Evolutionary conservation across 2,329 filamentous ascomycete species (phyloP), one percentile per base, ranked within the genome.

Genomic region (Hortaea werneckii): DNA sequence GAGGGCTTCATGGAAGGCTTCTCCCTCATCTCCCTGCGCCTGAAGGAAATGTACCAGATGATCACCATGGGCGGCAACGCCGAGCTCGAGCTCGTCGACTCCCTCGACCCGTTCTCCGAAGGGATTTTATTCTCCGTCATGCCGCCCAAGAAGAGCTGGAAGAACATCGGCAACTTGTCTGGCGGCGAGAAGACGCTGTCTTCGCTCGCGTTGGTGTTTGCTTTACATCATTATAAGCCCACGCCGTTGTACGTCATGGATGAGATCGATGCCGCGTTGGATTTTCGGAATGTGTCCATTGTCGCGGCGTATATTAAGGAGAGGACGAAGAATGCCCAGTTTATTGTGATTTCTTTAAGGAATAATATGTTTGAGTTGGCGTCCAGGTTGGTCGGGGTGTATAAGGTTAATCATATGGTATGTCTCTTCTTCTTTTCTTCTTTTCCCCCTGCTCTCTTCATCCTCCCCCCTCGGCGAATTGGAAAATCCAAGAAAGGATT

Each of bases 21-120:
- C 71, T 84, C 83, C 59, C 84, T 80, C 51, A 98, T 98, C 66
- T 96, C 90, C 1, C 75, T 95, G 26, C 85, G 90, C 1, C 75
- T 98, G 40, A 98, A 98, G 72, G 92, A 98, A 63, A 98, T 98
- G 92, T 98, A 98, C 70, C 92, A 98, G 65, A 95, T 98, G 89
- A 98, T 98, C 65, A 98, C 92, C 20, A 96, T 98, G 88, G 92
- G 92, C 50, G 92, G 92, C 46, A 98, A 98, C 59, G 92, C 92
- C 0, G 92, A 98, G 69, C 78, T 98, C 9, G 94, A 98, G 66
- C 80, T 98, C 26, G 92, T 98, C 37, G 92, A 98, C 70, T 90
- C 84, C 12, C 73, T 98, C 2, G 94, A 98, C 64, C 92, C 92
- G 0, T 98, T 98, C 73, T 88, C 85, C 5, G 92, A 98, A 67